Evolutionary conservation across 1,139 yeast species (phyloP), one percentile per base, ranked within the genome.

Genomic region (Debaryomyces sp.): DNA sequence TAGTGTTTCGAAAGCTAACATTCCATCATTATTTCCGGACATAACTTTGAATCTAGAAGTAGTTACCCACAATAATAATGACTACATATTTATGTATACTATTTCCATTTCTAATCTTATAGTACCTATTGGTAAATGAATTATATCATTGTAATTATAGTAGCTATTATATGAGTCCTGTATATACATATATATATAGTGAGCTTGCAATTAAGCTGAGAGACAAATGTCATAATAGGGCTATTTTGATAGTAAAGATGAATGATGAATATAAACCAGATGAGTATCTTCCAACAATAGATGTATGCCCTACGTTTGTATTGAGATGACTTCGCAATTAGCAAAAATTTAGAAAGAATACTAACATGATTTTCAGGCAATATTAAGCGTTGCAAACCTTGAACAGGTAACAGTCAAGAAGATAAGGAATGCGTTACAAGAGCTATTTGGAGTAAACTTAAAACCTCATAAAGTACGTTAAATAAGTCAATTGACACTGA

Each of bases 321-420:
- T 13, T 22, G 5, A 6, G 21, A 23, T 4, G 6, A 7, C 13
- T 29, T 3, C 1, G 21, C 30, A 9, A 44, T 37, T 6, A 21
- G 26, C 15, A n/a, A 22, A 5, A 10, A 21, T 2, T 35, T 12
- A 15, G 39, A 33, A 13, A 32, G 32, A 15, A 9, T 55, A 62
- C 71, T 70, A 70, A 71, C 68, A 38, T 21, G 8, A 21, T 33
- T 39, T 4, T 10, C 43, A 83, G 87, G 91, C 95, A 1, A 86
- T 89, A 17, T 68, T 89, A 34, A 73, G 85, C 50, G 92, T 83
- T n/a, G 84, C 94, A 1, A 86, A 89, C 56, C 75, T 87, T 35
- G 87, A 85, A 53, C 77, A 81, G 55, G 82, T 89, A 18, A 83
- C 92, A 1, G 91, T 88, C 10, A 87, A 87, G 62, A 78, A 81